Base-by-base conservation (phyloP, 139 green algal species). In the Desmodesmus armatus region DNA sequence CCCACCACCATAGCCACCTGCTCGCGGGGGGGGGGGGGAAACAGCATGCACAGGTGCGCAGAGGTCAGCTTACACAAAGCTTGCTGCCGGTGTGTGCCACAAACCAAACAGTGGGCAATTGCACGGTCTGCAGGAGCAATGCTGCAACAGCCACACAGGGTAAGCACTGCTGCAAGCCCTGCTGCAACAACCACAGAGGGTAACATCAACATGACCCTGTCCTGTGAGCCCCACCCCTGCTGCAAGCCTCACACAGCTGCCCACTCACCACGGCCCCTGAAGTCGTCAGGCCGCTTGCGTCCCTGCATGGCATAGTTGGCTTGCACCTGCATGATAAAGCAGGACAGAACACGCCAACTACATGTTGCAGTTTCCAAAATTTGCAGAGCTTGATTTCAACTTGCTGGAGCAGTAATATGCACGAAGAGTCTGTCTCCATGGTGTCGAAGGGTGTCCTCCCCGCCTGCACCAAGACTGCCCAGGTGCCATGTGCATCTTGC, bases 281-380 rank as follows among this genome's bases (percentile, higher is more conserved):
- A 92, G 63, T 93, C 90, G 21, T 93, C 90, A 43, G 90, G 90
- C 29, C 88, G 78, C 53, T 92, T 92, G 41, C 90, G 84, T 0
- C 90, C 90, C 72, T 92, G 86, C 86, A 87, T 73, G 2, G 90
- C 90, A 74, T 89, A 91, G 82, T 82, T 87, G 41, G 31, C 72
- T 27, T 55, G 41, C 9, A 86, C 73, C 80, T 86, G 80, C 51
- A 62, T 7, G 13, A 41, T 35, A 49, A n/a, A 65, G 9, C 5
- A 31, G 31, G n/a, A n/a, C n/a, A n/a, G n/a, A n/a, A n/a, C n/a
- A n/a, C n/a, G n/a, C n/a, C n/a, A n/a, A n/a, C n/a, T n/a, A n/a
- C n/a, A n/a, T n/a, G n/a, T n/a, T n/a, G n/a, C n/a, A n/a, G n/a
- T n/a, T n/a, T n/a, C n/a, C n/a, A n/a, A n/a, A n/a, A n/a, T n/a